Conservation (phyloP, 2,329 filamentous ascomycete species). For the Mycogone perniciosa region DNA sequence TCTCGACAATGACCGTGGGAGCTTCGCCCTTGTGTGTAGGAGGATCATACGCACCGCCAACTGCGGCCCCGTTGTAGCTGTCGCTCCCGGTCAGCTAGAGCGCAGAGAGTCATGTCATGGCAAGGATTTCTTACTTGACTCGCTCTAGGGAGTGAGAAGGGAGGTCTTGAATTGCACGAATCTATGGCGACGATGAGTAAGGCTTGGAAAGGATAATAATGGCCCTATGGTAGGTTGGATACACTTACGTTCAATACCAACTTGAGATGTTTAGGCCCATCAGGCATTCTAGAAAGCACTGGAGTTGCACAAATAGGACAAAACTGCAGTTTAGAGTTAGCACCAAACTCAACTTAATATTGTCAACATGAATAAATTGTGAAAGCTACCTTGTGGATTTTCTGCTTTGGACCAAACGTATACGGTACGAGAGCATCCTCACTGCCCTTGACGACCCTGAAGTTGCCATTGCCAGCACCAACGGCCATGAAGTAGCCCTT, state of each 20-base stretch:
- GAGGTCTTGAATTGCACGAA: background rate
- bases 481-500: slow-evolving; percentile 39
- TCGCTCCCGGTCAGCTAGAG: background rate
- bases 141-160: background rate
- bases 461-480: slow-evolving; percentile 20
- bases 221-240: too few species aligned
- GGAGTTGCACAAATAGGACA: slow-evolving; percentile 44
- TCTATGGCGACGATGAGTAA: background rate
- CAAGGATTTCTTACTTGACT: background rate
- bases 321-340: slow-evolving; percentile 32
- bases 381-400: slow-evolving; percentile 35
- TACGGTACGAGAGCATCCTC: slow-evolving; percentile 36
- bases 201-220: background rate
- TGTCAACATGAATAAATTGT: background rate
- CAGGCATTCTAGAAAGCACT: background rate
- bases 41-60: slow-evolving; percentile 23
- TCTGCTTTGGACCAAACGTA: slow-evolving; percentile 32
- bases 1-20: slow-evolving; percentile 32
- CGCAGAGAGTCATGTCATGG: too few species aligned
- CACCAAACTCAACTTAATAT: background rate
- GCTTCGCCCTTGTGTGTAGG: slow-evolving; percentile 34
- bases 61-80: background rate
- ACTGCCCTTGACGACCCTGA: slow-evolving; percentile 41
- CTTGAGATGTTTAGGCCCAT: background rate
- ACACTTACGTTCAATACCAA: background rate